Conservation (phyloP, 768 basidiomycete species). For the Pseudohyphozyma bogoriensis region DNA sequence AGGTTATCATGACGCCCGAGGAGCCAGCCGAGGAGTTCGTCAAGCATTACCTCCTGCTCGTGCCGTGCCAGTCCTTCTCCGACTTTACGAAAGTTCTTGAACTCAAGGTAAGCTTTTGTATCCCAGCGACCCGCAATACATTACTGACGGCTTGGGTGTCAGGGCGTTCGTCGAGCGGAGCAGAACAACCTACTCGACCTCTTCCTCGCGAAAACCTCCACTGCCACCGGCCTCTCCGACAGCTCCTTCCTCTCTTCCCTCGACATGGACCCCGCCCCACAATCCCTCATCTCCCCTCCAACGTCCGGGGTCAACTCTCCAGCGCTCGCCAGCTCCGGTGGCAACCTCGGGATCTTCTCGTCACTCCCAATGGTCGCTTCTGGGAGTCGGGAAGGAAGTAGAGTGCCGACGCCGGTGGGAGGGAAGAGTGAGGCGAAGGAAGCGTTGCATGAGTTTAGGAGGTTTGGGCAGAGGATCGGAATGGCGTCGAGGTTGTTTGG, state of each 20-base stretch:
- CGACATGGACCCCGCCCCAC: constrained; percentile 74
- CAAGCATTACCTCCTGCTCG: constrained; percentile 84
- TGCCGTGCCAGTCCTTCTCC: constrained; percentile 86
- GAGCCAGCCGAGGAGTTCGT: constrained; percentile 91
- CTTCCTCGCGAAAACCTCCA: constrained; percentile 87
- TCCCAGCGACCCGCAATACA: not conserved
- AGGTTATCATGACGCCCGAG: constrained; percentile 92
- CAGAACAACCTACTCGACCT: constrained; percentile 85
- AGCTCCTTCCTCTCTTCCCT: constrained; percentile 86
- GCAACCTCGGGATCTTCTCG: constrained; percentile 5
- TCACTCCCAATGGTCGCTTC: constrained; percentile 2
- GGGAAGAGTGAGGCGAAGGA: constrained; percentile 1
- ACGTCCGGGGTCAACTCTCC: constrained; percentile 32
- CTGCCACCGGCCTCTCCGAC: constrained; percentile 72
- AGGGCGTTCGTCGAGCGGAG: constrained; percentile 73
- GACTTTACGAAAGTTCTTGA: constrained; percentile 88
- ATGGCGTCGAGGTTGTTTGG: constrained; percentile 6
- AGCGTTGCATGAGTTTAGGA: constrained; percentile 2
- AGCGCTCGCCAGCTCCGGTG: constrained; percentile 2
- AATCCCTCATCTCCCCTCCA: constrained; percentile 19
- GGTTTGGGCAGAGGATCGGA: constrained; percentile 4
- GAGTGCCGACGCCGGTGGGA: not conserved
- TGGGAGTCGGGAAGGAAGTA: not conserved
- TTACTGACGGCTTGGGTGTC: not conserved
- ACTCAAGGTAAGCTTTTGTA: constrained; percentile 27